A percentile compares a stretch with the other conserved stretches of the same genome.
These are phyloP conservation scores for Nakazawaea anatomiae DNA, from an alignment of 805 yeast genomes.

Conservation along the genomic window DNA sequence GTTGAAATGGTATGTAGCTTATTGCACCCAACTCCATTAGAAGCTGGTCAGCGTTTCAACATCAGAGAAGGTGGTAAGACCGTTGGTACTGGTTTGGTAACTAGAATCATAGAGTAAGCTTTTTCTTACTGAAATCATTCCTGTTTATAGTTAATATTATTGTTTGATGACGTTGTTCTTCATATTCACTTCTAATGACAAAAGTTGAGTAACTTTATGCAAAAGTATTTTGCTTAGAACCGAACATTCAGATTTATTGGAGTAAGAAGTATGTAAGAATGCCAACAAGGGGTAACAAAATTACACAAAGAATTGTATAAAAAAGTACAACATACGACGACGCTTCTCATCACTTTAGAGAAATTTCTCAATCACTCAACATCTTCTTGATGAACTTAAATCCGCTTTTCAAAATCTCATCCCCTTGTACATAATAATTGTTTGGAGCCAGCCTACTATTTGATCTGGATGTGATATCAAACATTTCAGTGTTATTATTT, in stretches of 20 bases:
- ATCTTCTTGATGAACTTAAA: conserved; percentile 34
- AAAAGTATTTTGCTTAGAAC: too few relatives aligned
- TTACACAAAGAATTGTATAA: too few relatives aligned
- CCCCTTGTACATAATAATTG: conserved; percentile 12
- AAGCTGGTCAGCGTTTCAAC: conserved; percentile 97
- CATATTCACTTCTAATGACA: too few relatives aligned
- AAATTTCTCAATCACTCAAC: conserved; percentile 4
- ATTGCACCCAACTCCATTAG: conserved; percentile 87
- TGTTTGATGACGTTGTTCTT: not conserved
- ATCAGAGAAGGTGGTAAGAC: conserved; percentile 99
- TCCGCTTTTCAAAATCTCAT: conserved; percentile 26
- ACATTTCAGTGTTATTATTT: not conserved
- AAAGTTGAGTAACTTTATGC: too few relatives aligned
- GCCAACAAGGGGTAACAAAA: too few relatives aligned
- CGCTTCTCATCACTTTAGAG: too few relatives aligned
- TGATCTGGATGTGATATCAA: conserved; percentile 8
- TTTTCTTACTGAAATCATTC: not conserved
- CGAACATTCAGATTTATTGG: too few relatives aligned
- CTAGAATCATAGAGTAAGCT: conserved; percentile 71
- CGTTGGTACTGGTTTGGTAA: conserved; percentile 97
- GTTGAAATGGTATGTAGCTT: conserved; percentile 91
- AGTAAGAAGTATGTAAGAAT: too few relatives aligned
- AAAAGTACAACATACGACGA: too few relatives aligned
- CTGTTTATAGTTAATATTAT: not conserved
- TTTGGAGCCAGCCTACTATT: conserved; percentile 16